Conservation (phyloP, 768 basidiomycete species). For the Suillus luteus region DNA sequence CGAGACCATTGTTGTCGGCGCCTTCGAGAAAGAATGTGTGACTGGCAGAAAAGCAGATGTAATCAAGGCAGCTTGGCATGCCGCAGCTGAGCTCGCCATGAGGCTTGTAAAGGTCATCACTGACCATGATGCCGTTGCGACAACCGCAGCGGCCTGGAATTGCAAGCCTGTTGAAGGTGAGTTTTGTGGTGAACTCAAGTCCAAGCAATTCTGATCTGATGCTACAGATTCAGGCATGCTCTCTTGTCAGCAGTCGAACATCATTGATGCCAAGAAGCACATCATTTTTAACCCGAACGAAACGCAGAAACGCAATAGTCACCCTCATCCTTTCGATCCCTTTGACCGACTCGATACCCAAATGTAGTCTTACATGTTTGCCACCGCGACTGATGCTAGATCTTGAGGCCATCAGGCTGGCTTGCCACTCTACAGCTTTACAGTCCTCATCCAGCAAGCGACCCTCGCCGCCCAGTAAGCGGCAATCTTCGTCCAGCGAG, state of each 20-base stretch:
- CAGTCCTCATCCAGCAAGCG: too few species aligned
- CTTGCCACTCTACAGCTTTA: too few species aligned
- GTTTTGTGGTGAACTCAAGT: slow-evolving; percentile 20
- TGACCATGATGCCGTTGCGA: slow-evolving; percentile 63
- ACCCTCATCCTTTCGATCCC: too few species aligned
- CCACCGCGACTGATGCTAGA: too few species aligned
- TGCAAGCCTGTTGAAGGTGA: slow-evolving; percentile 94
- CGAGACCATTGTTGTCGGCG: slow-evolving; percentile 90
- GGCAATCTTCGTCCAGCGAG: too few species aligned
- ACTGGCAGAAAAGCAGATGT: slow-evolving; percentile 90
- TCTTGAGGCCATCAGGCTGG: too few species aligned
- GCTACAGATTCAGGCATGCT: slow-evolving; percentile 69
- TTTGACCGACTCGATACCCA: too few species aligned
- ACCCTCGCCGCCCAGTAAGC: too few species aligned
- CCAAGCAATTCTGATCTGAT: neutral
- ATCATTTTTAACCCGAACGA: slow-evolving; percentile 90
- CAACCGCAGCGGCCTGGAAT: slow-evolving; percentile 68
- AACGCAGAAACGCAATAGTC: slow-evolving; percentile 72
- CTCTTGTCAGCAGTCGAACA: slow-evolving; percentile 91
- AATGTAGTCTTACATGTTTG: too few species aligned
- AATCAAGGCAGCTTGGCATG: slow-evolving; percentile 90
- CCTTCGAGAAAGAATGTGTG: slow-evolving; percentile 68
- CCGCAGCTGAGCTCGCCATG: slow-evolving; percentile 91
- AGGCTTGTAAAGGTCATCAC: slow-evolving; percentile 90
- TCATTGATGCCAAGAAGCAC: slow-evolving; percentile 95